These are phyloP conservation scores for Mucor lusitanicus DNA, from an alignment of 371 early-diverging fungal species.

Conservation along the genomic window DNA sequence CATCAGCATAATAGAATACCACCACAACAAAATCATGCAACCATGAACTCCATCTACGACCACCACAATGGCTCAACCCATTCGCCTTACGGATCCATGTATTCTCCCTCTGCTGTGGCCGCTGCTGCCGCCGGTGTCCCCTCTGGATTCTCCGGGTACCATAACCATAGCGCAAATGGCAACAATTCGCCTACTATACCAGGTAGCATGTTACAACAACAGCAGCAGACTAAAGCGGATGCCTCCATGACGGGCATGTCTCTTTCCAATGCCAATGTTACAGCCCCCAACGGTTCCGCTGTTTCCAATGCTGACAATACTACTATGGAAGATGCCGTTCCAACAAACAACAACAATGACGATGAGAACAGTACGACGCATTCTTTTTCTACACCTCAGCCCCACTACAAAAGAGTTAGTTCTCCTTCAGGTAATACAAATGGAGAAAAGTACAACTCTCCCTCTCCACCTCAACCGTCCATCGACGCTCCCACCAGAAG, in stretches of 20 bases:
- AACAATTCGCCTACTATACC: neutral
- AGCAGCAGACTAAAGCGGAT: neutral
- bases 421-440: neutral
- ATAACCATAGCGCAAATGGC: neutral
- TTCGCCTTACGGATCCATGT: neutral
- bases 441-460: neutral
- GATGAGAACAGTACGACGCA: neutral
- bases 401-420: constrained; percentile 13
- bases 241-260: neutral
- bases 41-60: neutral
- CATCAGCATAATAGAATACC: constrained; percentile 3
- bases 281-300: neutral
- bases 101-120: neutral
- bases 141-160: neutral
- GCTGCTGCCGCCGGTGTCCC: neutral
- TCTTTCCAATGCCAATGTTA: neutral
- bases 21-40: constrained; percentile 1
- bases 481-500: constrained; percentile 4
- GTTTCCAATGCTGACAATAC: neutral
- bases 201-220: neutral
- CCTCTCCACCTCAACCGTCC: constrained; percentile 21
- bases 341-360: neutral
- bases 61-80: neutral
- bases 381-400: constrained; percentile 22
- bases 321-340: neutral